These are phyloP conservation scores for Mucor circinelloides DNA, from an alignment of 371 early-diverging fungal species.

Conservation along the genomic window DNA sequence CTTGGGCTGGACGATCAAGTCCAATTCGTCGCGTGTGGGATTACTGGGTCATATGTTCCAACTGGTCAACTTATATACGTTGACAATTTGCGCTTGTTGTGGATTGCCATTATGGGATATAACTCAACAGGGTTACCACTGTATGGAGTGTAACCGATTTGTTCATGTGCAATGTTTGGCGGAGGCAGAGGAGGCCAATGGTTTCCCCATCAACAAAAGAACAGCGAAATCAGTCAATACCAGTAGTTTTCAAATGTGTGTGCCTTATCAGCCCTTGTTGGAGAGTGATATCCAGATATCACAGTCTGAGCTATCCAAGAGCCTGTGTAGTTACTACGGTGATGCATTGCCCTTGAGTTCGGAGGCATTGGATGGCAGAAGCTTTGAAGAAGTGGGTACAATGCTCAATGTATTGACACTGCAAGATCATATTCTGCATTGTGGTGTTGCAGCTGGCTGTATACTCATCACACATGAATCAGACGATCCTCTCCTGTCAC, in stretches of 20 bases:
- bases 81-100: slow-evolving; percentile 56
- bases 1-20: slow-evolving; percentile 19
- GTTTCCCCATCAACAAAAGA: not conserved
- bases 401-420: slow-evolving; percentile 38
- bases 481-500: slow-evolving; percentile 25
- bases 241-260: slow-evolving; percentile 28
- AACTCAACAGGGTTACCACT: slow-evolving; percentile 57
- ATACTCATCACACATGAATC: slow-evolving; percentile 26
- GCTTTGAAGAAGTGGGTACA: slow-evolving; percentile 44
- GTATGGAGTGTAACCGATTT: slow-evolving; percentile 53
- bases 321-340: slow-evolving; percentile 23
- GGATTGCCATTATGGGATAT: slow-evolving; percentile 61
- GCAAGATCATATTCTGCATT: slow-evolving; percentile 45
- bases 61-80: slow-evolving; percentile 57
- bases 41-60: slow-evolving; percentile 51
- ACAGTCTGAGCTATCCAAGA: slow-evolving; percentile 12
- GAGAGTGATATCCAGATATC: slow-evolving; percentile 39
- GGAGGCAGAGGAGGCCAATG: slow-evolving; percentile 11
- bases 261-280: slow-evolving; percentile 28
- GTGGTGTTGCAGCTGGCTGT: slow-evolving; percentile 47
- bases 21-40: slow-evolving; percentile 14
- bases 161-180: slow-evolving; percentile 52
- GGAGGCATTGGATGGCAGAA: slow-evolving; percentile 24
- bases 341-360: slow-evolving; percentile 24
- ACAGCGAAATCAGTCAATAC: not conserved